phyloP scores from a whole-genome alignment of 2,329 filamentous ascomycete species.

The Lasiodiplodia citricola region DNA sequence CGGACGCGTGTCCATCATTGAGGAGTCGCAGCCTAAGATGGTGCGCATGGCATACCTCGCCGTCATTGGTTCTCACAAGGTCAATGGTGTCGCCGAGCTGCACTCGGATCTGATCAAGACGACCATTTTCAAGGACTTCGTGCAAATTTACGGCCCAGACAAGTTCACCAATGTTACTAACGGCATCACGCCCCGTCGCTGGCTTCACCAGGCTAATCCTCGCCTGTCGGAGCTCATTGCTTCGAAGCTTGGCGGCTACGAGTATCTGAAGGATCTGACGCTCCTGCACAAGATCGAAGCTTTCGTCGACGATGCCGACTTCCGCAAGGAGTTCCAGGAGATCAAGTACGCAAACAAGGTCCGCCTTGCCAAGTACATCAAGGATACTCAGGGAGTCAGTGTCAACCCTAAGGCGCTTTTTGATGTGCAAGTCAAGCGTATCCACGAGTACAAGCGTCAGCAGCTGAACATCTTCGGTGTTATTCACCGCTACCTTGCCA shows the following conservation, averaged over 20 bases:
- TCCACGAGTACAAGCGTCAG: conserved; percentile 98
- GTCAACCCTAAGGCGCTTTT: conserved; percentile 91
- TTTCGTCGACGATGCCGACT: conserved; percentile 83
- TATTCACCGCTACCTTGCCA: conserved; percentile 87
- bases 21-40: conserved; percentile 97
- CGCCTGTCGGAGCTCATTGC: conserved; percentile 90
- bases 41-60: conserved; percentile 96
- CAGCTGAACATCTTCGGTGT: conserved; percentile 99
- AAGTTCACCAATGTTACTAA: conserved; percentile 99
- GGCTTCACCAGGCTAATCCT: conserved; percentile 97
- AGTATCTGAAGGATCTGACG: conserved; percentile 90
- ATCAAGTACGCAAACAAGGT: conserved; percentile 98
- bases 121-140: conserved; percentile 99
- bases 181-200: conserved; percentile 92
- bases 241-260: conserved; percentile 80
- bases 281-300: conserved; percentile 83
- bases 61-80: conserved; percentile 97
- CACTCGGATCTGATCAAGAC: conserved; percentile 98
- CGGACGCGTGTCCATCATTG: conserved; percentile 89
- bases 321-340: conserved; percentile 92
- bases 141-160: conserved; percentile 90
- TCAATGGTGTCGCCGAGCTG: conserved; percentile 96
- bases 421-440: conserved; percentile 97
- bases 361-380: conserved; percentile 88
- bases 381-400: conserved; percentile 75